phyloP scores from a whole-genome alignment of 2,329 filamentous ascomycete genomes.

The Diaporthe caulivora region DNA sequence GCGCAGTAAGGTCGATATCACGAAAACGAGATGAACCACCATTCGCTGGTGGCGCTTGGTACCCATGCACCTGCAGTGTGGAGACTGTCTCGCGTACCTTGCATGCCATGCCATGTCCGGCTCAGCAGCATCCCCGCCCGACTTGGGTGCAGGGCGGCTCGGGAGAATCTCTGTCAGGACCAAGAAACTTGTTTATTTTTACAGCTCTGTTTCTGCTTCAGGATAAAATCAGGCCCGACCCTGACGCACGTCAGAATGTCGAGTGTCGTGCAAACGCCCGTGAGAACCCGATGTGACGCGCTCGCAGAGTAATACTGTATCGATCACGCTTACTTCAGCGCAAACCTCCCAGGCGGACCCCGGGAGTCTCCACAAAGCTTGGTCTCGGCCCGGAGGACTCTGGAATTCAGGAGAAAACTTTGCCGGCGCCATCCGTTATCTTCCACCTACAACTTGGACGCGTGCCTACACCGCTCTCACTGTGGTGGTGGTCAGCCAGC shows the following conservation, averaged over 20 bases:
- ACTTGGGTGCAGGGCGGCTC: not conserved
- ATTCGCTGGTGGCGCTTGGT: not conserved
- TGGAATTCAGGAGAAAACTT: constrained; percentile 3
- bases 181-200: not conserved
- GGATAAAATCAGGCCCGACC: not conserved
- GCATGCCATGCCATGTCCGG: constrained; percentile 8
- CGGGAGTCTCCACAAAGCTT: constrained; percentile 20
- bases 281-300: too few relatives aligned
- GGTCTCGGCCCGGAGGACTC: constrained; percentile 21
- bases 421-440: constrained; percentile 31
- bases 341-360: not conserved
- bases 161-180: not conserved
- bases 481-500: not conserved
- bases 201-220: too few relatives aligned
- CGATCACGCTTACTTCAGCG: not conserved
- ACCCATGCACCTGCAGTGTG: constrained; percentile 5
- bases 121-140: not conserved
- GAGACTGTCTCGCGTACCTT: constrained; percentile 32
- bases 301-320: not conserved
- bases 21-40: constrained; percentile 5
- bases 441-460: not conserved
- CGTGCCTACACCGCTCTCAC: not conserved
- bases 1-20: not conserved
- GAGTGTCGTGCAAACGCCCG: too few relatives aligned
- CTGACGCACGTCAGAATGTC: not conserved